phyloP scores from a whole-genome alignment of 2,329 filamentous ascomycete species.

The Penicillium psychrosexuale region DNA sequence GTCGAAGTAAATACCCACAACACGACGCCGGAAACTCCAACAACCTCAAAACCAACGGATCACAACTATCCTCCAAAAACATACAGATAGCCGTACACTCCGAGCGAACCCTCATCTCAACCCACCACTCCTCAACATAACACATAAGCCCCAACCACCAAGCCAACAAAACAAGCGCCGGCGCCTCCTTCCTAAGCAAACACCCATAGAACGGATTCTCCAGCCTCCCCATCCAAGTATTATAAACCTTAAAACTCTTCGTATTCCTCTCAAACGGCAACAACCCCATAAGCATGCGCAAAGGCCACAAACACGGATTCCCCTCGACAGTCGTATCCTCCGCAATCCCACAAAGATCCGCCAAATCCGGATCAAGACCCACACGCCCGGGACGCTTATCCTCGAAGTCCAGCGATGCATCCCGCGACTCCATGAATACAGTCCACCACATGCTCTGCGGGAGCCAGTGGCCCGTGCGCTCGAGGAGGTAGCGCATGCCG shows the following conservation, averaged over 20 bases:
- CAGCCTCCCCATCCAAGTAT: constrained; percentile 37
- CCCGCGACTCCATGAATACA: constrained; percentile 29
- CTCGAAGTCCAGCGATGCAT: constrained; percentile 25
- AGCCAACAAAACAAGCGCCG: constrained; percentile 34
- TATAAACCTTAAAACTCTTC: constrained; percentile 26
- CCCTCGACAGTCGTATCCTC: constrained; percentile 27
- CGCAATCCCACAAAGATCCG: constrained; percentile 36
- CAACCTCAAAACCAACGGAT: constrained; percentile 28
- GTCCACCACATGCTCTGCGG: constrained; percentile 36
- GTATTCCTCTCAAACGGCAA: constrained; percentile 26
- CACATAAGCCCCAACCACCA: constrained; percentile 36
- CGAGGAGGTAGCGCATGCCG: constrained; percentile 33
- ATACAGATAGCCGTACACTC: constrained; percentile 40
- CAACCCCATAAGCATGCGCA: constrained; percentile 35
- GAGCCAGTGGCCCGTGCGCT: constrained; percentile 25
- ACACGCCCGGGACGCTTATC: constrained; percentile 28
- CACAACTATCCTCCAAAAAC: constrained; percentile 32
- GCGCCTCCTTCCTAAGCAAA: constrained; percentile 31
- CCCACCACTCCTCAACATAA: constrained; percentile 29
- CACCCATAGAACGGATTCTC: constrained; percentile 28
- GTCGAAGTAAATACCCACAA: constrained; percentile 33
- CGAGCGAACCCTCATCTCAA: constrained; percentile 29
- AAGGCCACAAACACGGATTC: constrained; percentile 39
- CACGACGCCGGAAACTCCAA: constrained; percentile 34
- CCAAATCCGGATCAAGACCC: constrained; percentile 31